Base-by-base conservation (phyloP, 2,329 filamentous ascomycete species). In the Penicillium hordei region DNA sequence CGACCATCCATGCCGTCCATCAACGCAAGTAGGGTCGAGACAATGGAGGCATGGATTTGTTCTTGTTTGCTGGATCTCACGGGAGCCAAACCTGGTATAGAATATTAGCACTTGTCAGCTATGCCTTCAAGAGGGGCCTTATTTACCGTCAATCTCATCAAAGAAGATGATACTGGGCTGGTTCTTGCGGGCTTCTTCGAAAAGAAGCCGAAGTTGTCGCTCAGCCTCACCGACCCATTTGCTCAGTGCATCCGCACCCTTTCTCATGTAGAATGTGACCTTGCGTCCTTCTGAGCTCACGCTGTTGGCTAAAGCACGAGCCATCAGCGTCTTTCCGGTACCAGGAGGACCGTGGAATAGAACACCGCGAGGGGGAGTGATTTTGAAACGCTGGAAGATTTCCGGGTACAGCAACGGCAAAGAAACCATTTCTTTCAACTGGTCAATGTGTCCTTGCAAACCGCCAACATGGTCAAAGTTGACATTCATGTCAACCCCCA, bases 141-240 rank as follows among this genome's bases (percentile, higher is more conserved):
- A 55, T 73, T 70, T 68, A 80, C 94, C 94, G 77, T 99, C 94
- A 65, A 99, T 99, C 75, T 99, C 94, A 73, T 99, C 94, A 67
- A 99, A 97, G 80, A 99, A 99, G 74, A 99, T 99, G 75, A 99
- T 99, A 74, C 93, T 97, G 0, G 94, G 94, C 70, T 99, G 94
- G 1, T 89, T 97, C 73, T 92, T 94, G 60, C 93, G 85, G 17
- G 94, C 94, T 76, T 99, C 94, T 68, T 97, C 94, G 64, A 99
- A 99, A 5, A 99, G 82, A 57, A 97, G 79, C 45, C 94, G 88
- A 53, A 99, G 84, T 72, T 99, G 94, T 76, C 93, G 89, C 77
- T 99, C 94, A 10, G 95, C 94, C 76, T 99, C 94, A 71, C 94
- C 94, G 52, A 99, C 94, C 94, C 94, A 99, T 77, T 99, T 99